Conservation (phyloP, 768 basidiomycete genomes). For the Candolleomyces aberdarensis region DNA sequence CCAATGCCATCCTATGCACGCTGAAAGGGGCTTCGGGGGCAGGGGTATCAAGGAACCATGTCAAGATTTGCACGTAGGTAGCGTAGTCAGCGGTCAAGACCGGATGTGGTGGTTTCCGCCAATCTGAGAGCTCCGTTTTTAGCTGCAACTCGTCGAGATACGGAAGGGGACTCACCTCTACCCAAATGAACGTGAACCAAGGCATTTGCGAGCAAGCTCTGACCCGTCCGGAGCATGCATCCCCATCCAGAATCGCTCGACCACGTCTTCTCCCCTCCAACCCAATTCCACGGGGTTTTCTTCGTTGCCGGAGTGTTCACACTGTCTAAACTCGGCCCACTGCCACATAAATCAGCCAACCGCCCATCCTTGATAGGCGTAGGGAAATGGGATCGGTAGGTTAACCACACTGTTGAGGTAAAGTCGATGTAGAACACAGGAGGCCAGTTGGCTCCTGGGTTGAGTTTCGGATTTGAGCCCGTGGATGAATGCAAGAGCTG, state of each 20-base stretch:
- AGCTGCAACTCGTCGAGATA: background rate
- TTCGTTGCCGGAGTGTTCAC: slow-evolving; percentile 26
- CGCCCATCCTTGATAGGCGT: slow-evolving; percentile 66
- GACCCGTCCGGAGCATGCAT: slow-evolving; percentile 36
- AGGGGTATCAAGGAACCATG: slow-evolving; percentile 95
- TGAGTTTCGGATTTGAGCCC: slow-evolving; percentile 12
- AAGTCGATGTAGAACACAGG: slow-evolving; percentile 87
- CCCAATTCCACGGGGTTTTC: slow-evolving; percentile 64
- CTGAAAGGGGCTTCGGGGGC: slow-evolving; percentile 84
- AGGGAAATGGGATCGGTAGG: slow-evolving; percentile 84
- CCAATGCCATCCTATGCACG: slow-evolving; percentile 93
- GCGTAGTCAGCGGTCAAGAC: slow-evolving; percentile 67
- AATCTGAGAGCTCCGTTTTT: slow-evolving; percentile 51
- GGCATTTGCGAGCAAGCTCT: slow-evolving; percentile 34
- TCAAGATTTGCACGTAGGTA: slow-evolving; percentile 85
- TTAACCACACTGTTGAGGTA: slow-evolving; percentile 84
- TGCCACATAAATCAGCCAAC: slow-evolving; percentile 32
- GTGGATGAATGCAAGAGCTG: slow-evolving; percentile 17
- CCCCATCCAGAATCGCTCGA: slow-evolving; percentile 36
- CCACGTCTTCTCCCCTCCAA: slow-evolving; percentile 68
- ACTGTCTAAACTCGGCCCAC: slow-evolving; percentile 10
- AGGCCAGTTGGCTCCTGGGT: slow-evolving; percentile 65
- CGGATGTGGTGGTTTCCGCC: slow-evolving; percentile 71
- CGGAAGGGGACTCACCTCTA: slow-evolving; percentile 26
- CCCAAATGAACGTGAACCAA: slow-evolving; percentile 64